Evolutionary conservation across 2,329 filamentous ascomycete genomes (phyloP).

Genomic region (Botrytis squamosa): DNA sequence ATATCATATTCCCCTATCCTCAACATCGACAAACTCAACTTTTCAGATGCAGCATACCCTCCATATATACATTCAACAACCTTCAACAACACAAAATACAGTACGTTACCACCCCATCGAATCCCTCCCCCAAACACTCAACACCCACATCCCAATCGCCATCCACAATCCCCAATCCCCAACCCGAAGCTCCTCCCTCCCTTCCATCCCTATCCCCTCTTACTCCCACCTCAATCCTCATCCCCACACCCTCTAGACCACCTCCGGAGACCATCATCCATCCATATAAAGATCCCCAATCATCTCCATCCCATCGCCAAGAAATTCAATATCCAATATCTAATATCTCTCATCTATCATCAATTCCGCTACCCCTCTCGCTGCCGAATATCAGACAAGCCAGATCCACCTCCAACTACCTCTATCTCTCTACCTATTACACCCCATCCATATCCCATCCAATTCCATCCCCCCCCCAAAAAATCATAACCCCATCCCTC

Average conservation of each 20-base stretch:
- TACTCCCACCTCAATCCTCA: neutral
- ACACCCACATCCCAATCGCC: neutral
- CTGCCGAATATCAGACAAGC: neutral
- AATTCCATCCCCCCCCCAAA: no score
- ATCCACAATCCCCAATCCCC: neutral
- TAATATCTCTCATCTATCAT: no score
- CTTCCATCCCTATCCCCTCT: neutral
- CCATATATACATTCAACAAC: neutral
- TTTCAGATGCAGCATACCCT: neutral
- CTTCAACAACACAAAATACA: neutral
- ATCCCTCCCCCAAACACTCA: neutral
- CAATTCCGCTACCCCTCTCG: no score
- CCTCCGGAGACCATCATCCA: neutral
- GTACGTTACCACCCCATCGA: neutral
- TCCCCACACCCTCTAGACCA: neutral
- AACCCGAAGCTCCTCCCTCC: neutral
- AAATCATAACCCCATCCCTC: no score
- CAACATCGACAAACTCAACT: no score
- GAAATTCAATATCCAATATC: neutral
- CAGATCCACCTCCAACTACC: neutral
- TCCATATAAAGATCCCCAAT: neutral
- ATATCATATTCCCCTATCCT: neutral
- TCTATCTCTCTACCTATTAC: no score
- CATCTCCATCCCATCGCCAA: neutral
- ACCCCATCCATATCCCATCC: no score